These are phyloP conservation scores for Suillus clintonianus DNA, from an alignment of 768 basidiomycete species.

Conservation along the genomic window DNA sequence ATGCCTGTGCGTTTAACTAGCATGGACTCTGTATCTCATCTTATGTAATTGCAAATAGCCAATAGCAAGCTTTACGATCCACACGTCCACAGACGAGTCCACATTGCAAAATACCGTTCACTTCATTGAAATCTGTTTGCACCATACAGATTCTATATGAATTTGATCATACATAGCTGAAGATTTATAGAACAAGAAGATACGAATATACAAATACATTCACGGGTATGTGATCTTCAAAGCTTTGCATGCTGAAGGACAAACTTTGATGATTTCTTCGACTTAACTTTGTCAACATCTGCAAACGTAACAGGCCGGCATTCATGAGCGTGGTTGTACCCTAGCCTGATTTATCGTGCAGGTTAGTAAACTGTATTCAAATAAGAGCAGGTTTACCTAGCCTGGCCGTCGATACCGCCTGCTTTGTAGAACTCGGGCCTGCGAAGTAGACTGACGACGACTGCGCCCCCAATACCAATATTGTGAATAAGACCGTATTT, in stretches of 20 bases:
- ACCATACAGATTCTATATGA: not conserved
- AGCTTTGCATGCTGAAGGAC: slow-evolving; percentile 43
- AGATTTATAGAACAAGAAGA: not conserved
- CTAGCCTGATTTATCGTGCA: slow-evolving; percentile 49
- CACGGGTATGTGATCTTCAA: slow-evolving; percentile 19
- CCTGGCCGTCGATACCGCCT: slow-evolving; percentile 67
- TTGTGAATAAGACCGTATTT: slow-evolving; percentile 86
- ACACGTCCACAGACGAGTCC: not conserved
- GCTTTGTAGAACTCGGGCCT: slow-evolving; percentile 75
- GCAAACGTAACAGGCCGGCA: slow-evolving; percentile 58
- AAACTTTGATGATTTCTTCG: slow-evolving; percentile 54
- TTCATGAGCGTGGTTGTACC: slow-evolving; percentile 79
- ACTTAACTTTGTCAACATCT: slow-evolving; percentile 79
- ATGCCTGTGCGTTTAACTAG: too few relatives aligned
- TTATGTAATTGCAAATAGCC: too few relatives aligned
- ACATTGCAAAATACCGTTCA: not conserved
- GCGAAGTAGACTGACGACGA: slow-evolving; percentile 72
- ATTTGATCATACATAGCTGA: not conserved
- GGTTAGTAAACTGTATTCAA: not conserved
- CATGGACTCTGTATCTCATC: too few relatives aligned
- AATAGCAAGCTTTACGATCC: too few relatives aligned
- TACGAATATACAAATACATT: not conserved
- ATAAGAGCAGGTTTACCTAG: slow-evolving; percentile 42
- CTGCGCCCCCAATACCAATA: slow-evolving; percentile 80
- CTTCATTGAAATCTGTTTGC: not conserved